Base-by-base conservation (phyloP, 768 basidiomycete species). In the Phaeotremella fagi region DNA sequence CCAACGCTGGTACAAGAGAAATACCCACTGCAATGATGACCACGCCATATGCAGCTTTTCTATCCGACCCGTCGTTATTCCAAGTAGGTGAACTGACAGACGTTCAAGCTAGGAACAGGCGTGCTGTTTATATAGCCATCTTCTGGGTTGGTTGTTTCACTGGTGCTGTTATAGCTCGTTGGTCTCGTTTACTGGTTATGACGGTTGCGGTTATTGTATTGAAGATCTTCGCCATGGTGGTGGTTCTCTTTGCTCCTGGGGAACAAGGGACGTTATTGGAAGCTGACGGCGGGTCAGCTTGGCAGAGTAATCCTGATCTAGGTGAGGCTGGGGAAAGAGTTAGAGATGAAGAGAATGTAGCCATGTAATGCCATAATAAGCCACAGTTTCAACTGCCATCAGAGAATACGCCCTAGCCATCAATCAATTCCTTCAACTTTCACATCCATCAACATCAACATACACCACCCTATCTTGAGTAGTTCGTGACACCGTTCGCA, bases 11-110 rank as follows among this genome's bases (percentile, higher is more conserved):
- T 16, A 48, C 44, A 3, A 29, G 52, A n/a, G 62, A 64, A 46
- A 38, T 60, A 4, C 62, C 62, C 2, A 64, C 59, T 14, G 62
- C 52, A 28, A 64, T 64, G 62, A 64, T 64, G 59, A 60, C 62
- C 3, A 64, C 59, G 27, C 59, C 59, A n/a, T 64, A 64, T 47
- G 62, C 62, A 1, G 59, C 62, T 22, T 55, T 64, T 38, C 51
- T 64, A 20, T 60, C 62, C 15, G 59, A 64, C 37, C 59, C 59
- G 3, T 35, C 58, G 11, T 49, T 64, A 26, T 59, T 63, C 38
- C 12, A 18, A 37, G 1, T 29, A 48, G 22, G 37, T 33, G 4
- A 29, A 35, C 3, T 3, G 22, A 38, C 20, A 18, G 52, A 48
- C 29, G 46, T 48, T 1, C 36, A 25, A 22, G 26, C 43, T 20